Evolutionary conservation across 441 rosid species (phyloP).

Genomic region (Sinapis alba): DNA sequence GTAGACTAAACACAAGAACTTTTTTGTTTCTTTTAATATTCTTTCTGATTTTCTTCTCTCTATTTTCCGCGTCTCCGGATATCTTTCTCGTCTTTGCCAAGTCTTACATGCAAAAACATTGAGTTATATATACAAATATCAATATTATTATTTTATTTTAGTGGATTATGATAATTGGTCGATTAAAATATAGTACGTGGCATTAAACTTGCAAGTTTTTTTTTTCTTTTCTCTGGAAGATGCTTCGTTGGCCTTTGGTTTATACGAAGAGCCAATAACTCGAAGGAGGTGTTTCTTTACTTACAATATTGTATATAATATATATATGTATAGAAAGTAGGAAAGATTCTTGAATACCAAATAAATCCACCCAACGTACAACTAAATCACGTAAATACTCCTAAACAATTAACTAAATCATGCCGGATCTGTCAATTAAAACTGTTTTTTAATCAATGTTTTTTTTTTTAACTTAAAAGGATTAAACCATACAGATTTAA

Average conservation of each 20-base stretch:
- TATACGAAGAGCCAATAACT: constrained; percentile 28
- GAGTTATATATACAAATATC: constrained; percentile 31
- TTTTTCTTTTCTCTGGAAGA: constrained; percentile 2
- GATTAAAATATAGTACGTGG: constrained; percentile 32
- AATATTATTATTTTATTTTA: constrained; percentile 15
- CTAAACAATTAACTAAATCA: not conserved
- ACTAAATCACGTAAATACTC: constrained; percentile 7
- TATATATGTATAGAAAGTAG: not conserved
- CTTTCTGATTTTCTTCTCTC: constrained; percentile 16
- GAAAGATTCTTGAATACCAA: not conserved
- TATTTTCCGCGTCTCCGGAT: constrained; percentile 38
- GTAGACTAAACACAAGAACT: not conserved
- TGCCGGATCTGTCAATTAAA: not conserved
- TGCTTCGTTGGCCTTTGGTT: constrained; percentile 39
- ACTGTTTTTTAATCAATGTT: not conserved
- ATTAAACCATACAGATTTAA: too few species aligned
- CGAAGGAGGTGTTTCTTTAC: constrained; percentile 18
- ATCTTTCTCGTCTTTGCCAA: constrained; percentile 21
- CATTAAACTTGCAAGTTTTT: constrained; percentile 23
- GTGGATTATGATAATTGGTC: not conserved
- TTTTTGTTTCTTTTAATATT: not conserved
- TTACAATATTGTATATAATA: not conserved
- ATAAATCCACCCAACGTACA: not conserved
- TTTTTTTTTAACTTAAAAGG: too few species aligned
- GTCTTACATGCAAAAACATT: constrained; percentile 35